phyloP scores from a whole-genome alignment of 371 early-diverging fungal species.

The Mortierella sp. region DNA sequence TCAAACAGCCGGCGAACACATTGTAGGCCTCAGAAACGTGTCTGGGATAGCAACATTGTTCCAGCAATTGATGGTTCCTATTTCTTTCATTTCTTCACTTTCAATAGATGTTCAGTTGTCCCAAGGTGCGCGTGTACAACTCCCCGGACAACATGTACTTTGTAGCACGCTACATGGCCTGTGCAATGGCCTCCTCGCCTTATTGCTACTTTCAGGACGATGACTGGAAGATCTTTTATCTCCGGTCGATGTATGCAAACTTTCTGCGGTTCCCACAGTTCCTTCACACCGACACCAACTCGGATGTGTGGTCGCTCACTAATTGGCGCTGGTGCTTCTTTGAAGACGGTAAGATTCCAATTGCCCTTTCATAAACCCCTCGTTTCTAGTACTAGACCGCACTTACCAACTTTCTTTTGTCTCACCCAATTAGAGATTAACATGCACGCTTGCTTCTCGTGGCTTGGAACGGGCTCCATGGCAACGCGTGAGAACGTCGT shows the following conservation, averaged over 20 bases:
- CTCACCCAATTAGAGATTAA: slow-evolving; percentile 51
- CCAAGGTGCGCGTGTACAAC: slow-evolving; percentile 61
- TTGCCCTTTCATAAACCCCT: too few relatives aligned
- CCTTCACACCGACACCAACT: slow-evolving; percentile 66
- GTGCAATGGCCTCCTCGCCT: slow-evolving; percentile 65
- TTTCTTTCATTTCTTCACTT: background rate
- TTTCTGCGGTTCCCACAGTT: slow-evolving; percentile 66
- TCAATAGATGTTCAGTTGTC: slow-evolving; percentile 55
- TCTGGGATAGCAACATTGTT: too few relatives aligned
- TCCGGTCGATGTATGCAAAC: slow-evolving; percentile 70
- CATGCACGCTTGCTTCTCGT: slow-evolving; percentile 67
- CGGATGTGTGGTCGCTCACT: slow-evolving; percentile 61
- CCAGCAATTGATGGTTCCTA: too few relatives aligned
- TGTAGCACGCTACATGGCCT: slow-evolving; percentile 70
- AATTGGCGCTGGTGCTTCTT: slow-evolving; percentile 77
- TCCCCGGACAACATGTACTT: slow-evolving; percentile 61
- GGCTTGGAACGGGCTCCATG: slow-evolving; percentile 66
- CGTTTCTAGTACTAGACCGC: too few relatives aligned
- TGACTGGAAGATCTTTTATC: slow-evolving; percentile 53
- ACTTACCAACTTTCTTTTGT: background rate
- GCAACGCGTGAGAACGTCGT: slow-evolving; percentile 62
- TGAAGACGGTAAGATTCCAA: slow-evolving; percentile 66
- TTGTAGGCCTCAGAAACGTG: too few relatives aligned
- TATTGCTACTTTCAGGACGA: slow-evolving; percentile 76
- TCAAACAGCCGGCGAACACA: too few relatives aligned